Conservation (phyloP, 2,329 filamentous ascomycete species). For the Trichoderma semiorbis region DNA sequence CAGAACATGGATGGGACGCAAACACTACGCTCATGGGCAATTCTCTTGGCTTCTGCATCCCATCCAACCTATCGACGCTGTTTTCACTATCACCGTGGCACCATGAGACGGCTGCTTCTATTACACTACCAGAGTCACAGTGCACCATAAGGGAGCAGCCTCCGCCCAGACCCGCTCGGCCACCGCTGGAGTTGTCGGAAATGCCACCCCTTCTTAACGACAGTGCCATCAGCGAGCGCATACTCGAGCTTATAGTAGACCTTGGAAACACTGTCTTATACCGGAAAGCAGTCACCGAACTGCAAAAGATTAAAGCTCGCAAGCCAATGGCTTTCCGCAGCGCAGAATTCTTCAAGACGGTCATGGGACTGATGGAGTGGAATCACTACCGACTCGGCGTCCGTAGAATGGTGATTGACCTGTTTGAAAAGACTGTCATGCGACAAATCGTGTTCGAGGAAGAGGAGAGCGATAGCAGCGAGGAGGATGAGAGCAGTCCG, state of each 20-base stretch:
- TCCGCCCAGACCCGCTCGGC: conserved; percentile 39
- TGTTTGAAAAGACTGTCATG: conserved; percentile 90
- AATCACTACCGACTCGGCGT: conserved; percentile 87
- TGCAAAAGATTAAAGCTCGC: conserved; percentile 73
- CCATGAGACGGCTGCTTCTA: conserved; percentile 46
- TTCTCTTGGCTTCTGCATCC: conserved; percentile 84
- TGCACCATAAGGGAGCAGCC: conserved; percentile 49
- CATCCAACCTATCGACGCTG: conserved; percentile 71
- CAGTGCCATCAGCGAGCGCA: conserved; percentile 67
- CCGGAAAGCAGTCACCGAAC: conserved; percentile 78
- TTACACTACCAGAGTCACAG: conserved; percentile 49
- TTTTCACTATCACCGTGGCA: conserved; percentile 67
- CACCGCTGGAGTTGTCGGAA: conserved; percentile 43
- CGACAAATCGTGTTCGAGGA: conserved; percentile 70
- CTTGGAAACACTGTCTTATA: conserved; percentile 91
- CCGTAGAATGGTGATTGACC: conserved; percentile 83
- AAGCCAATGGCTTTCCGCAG: conserved; percentile 73
- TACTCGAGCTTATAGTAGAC: conserved; percentile 80
- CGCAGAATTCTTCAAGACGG: conserved; percentile 75
- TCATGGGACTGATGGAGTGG: conserved; percentile 79
- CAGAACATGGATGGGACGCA: conserved; percentile 88
- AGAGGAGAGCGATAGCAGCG: conserved; percentile 50
- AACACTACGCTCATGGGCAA: conserved; percentile 79
- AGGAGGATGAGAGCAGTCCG: conserved; percentile 20
- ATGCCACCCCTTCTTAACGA: conserved; percentile 50